phyloP scores from a whole-genome alignment of 176 grass and related monocot genomes.

The Paspalum notatum region DNA sequence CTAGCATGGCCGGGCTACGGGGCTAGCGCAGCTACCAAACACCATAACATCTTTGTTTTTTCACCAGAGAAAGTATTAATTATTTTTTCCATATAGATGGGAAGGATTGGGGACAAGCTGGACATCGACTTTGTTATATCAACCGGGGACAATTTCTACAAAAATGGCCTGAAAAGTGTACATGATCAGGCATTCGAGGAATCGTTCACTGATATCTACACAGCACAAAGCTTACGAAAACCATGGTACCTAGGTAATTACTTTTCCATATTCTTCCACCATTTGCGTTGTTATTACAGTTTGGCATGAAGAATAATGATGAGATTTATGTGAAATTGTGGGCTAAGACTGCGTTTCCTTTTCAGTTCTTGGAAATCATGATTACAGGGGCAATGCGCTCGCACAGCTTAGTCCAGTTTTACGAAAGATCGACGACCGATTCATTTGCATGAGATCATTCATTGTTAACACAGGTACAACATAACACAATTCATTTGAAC shows the following conservation, averaged over 20 bases:
- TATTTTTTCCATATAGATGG: slow-evolving; percentile 56
- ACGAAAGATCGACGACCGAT: slow-evolving; percentile 62
- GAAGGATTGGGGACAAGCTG: slow-evolving; percentile 59
- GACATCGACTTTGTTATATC: slow-evolving; percentile 92
- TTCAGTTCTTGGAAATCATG: slow-evolving; percentile 90
- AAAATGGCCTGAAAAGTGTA: slow-evolving; percentile 59
- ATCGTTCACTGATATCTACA: slow-evolving; percentile 77
- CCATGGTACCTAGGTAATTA: slow-evolving; percentile 58
- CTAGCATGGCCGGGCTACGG: no score
- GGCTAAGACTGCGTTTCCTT: neutral
- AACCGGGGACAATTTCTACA: slow-evolving; percentile 88
- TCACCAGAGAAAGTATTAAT: neutral
- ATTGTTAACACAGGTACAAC: slow-evolving; percentile 65
- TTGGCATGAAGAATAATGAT: neutral
- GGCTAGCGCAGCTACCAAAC: neutral
- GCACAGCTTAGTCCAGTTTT: slow-evolving; percentile 69
- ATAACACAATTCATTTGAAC: neutral
- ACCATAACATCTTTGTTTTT: neutral
- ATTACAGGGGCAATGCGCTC: slow-evolving; percentile 72
- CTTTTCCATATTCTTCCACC: neutral
- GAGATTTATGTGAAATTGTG: neutral
- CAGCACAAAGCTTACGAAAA: slow-evolving; percentile 66
- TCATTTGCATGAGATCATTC: slow-evolving; percentile 90
- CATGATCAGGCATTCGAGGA: slow-evolving; percentile 64
- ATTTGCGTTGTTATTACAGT: neutral